Percentiles rank a stretch among this genome's conserved stretches.
These are phyloP conservation scores for Plasmodium billcollinsi DNA, from an alignment of 169 alveolate genomes.

Conservation along the genomic window DNA sequence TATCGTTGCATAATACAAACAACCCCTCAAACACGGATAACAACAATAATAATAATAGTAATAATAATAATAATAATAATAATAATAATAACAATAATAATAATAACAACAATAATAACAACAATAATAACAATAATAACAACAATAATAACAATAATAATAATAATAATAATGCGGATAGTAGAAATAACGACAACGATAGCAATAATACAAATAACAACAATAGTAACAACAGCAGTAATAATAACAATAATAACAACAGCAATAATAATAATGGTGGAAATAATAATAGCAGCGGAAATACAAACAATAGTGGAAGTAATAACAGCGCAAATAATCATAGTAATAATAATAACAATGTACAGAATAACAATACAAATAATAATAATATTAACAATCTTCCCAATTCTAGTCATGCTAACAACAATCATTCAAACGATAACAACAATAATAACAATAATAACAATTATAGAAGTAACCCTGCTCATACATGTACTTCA, in stretches of 20 bases:
- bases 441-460: too few species aligned
- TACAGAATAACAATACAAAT: too few species aligned
- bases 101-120: not conserved
- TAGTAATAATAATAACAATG: too few species aligned
- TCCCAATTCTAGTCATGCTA: too few species aligned
- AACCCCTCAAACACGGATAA: slow-evolving; percentile 20
- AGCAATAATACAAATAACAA: not conserved
- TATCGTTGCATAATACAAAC: slow-evolving; percentile 65
- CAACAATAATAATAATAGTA: not conserved
- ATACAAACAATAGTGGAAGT: not conserved
- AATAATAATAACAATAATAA: slow-evolving; percentile 13
- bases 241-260: not conserved
- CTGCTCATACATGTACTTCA: too few species aligned
- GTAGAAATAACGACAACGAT: not conserved
- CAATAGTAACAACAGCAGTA: not conserved
- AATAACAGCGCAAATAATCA: slow-evolving; percentile 10
- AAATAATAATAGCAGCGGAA: slow-evolving; percentile 2
- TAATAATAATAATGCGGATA: not conserved
- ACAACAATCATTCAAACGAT: too few species aligned
- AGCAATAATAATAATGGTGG: not conserved
- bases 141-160: slow-evolving; percentile 12
- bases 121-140: slow-evolving; percentile 14
- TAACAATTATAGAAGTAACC: too few species aligned
- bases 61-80: slow-evolving; percentile 16
- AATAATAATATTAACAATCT: not conserved